Evolutionary conservation across 225 moss, liverwort and hornwort genomes (phyloP).

Genomic region (Bryum argenteum): DNA sequence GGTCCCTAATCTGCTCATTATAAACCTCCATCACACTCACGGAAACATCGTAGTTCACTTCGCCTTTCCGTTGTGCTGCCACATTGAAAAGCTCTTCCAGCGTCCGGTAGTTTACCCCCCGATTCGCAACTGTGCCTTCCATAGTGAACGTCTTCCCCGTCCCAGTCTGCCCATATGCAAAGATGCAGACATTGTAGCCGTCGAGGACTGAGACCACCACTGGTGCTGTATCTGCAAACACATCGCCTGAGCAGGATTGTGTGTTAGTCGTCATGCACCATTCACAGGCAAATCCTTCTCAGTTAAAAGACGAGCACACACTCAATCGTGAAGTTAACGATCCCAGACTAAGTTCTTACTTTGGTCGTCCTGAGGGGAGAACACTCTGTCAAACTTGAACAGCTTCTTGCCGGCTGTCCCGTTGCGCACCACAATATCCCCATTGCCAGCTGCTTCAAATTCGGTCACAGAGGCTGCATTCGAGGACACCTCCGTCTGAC

Average conservation of each 20-base stretch:
- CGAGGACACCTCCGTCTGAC: conserved; percentile 48
- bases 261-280: conserved; percentile 6
- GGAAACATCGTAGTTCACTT: conserved; percentile 59
- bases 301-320: too few species aligned
- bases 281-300: background rate
- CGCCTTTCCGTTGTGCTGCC: conserved; percentile 53
- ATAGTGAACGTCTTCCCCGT: conserved; percentile 88
- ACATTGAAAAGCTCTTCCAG: conserved; percentile 79
- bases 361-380: conserved; percentile 89
- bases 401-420: conserved; percentile 79
- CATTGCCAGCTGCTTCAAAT: conserved; percentile 76
- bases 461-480: conserved; percentile 67
- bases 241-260: conserved; percentile 48
- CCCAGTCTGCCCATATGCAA: conserved; percentile 85
- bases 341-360: conserved; percentile 31
- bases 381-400: conserved; percentile 94
- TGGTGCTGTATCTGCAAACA: conserved; percentile 78
- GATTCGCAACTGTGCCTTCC: conserved; percentile 69
- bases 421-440: conserved; percentile 75
- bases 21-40: conserved; percentile 87
- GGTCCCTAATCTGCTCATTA: conserved; percentile 89
- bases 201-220: conserved; percentile 84
- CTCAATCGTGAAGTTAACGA: background rate
- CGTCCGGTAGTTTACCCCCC: conserved; percentile 83
- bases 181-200: conserved; percentile 84